Evolutionary conservation across 78 protist genomes (phyloP), one percentile per base, ranked within the genome.

Genomic region (Protostelium mycophagum): DNA sequence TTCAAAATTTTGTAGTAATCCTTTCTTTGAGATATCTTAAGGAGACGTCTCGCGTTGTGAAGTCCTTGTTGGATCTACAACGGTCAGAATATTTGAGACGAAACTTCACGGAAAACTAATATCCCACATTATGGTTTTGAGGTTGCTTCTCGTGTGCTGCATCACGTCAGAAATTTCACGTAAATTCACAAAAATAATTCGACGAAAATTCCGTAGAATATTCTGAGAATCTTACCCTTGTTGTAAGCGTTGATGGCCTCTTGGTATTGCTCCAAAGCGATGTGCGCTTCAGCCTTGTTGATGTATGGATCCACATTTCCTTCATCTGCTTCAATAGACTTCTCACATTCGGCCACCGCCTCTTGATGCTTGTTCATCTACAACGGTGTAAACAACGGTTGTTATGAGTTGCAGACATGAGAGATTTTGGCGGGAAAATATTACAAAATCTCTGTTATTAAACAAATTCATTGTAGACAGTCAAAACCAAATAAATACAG

Each of bases 1-100:
- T 92, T 95, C 0, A 96, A 85, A 29, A 93, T 91, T 86, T 94
- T 92, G 91, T 96, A 96, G 83, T 89, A 94, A 63, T 96, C 96
- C 85, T 92, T 96, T 83, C 83, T 86, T 35, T 85, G 34, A 35
- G 91, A 83, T 89, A 90, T 94, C 83, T 94, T 94, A 28, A 85
- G 84, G n/a, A 38, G 94, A 5, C 37, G n/a, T 37, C 91, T 94
- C 9, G 96, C 96, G 38, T 83, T 83, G 39, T 87, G 89, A 28
- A 94, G 85, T 5, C 85, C 63, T 16, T 51, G 73, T 5, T 5
- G 31, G 73, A 51, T 63, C 83, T 38, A 1, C 35, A 63, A 34
- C 86, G 25, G 51, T 91, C 94, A 28, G 37, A 36, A 34, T 84
- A 83, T 34, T 89, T 90, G 63, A 90, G 90, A 28, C 87, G 92